Conservation (phyloP, 257 asterid genomes). For the Marsdenia floribunda region DNA sequence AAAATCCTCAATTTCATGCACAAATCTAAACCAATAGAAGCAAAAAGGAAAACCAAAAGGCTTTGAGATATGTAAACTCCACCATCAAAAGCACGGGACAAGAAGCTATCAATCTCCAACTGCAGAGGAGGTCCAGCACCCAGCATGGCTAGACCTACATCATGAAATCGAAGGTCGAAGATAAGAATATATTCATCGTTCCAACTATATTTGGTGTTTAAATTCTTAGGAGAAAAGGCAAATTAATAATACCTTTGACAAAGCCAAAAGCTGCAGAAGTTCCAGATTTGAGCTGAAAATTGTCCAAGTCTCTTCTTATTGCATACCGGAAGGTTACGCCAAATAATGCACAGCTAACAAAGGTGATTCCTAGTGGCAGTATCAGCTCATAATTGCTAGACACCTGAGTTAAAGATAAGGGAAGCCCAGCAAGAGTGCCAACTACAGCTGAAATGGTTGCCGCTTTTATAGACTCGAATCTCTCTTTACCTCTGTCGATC, state of each 20-base stretch:
- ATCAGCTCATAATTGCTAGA: slow-evolving; percentile 42
- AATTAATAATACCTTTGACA: slow-evolving; percentile 52
- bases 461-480: slow-evolving; percentile 74
- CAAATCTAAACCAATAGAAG: slow-evolving; percentile 77
- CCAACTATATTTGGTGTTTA: neutral
- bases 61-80: slow-evolving; percentile 63
- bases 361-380: slow-evolving; percentile 67
- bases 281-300: slow-evolving; percentile 80
- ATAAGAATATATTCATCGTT: neutral
- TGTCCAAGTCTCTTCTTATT: slow-evolving; percentile 73
- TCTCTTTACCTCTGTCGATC: slow-evolving; percentile 47
- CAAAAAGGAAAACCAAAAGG: slow-evolving; percentile 71
- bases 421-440: slow-evolving; percentile 75
- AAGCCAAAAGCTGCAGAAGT: slow-evolving; percentile 78
- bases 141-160: slow-evolving; percentile 72
- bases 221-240: neutral
- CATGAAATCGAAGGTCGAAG: slow-evolving; percentile 9
- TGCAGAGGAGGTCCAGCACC: slow-evolving; percentile 57
- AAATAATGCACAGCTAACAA: slow-evolving; percentile 69
- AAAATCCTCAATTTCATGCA: slow-evolving; percentile 67
- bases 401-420: slow-evolving; percentile 51
- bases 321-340: slow-evolving; percentile 89
- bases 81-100: slow-evolving; percentile 50
- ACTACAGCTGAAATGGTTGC: slow-evolving; percentile 62
- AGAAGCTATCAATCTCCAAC: slow-evolving; percentile 48